Evolutionary conservation across 208 protist genomes (phyloP), one percentile per base, ranked within the genome.

Genomic region (Leishmania lainsoni): DNA sequence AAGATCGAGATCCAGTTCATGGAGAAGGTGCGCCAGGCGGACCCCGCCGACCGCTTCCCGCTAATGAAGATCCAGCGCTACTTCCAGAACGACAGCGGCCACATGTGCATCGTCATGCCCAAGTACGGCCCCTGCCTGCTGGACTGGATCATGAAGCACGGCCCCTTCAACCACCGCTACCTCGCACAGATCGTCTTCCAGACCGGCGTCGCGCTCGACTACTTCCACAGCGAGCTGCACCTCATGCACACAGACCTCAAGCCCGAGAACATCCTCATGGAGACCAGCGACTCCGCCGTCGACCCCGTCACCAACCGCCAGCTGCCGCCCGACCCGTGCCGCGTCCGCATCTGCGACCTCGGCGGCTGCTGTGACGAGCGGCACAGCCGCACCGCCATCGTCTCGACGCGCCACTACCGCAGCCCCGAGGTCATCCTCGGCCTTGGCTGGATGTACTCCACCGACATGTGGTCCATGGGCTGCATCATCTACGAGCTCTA

Each of bases 1-100:
- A 94, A 92, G 90, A 93, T 96, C 69, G 94, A 97, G 83, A 93
- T 97, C 78, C 85, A 94, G 84, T 95, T 95, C 80, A 93, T 97
- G 90, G 90, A 97, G 85, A 86, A 86, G 76, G 87, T 96, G 73
- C 87, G 87, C 65, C 80, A 91, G 76, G 76, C 85, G n/a, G 94
- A 97, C 83, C 75, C 85, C 54, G 65, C 63, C 61, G 93, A 97
- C 90, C 90, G 87, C 83, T 95, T 87, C 81, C 89, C 89, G 3
- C 82, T 94, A 32, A 93, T 95, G 86, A 93, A 94, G 86, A 94
- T 94, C 58, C 90, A 90, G 86, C 89, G 89, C 61, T 93, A 93
- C 89, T 97, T 97, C 77, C 87, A 90, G 81, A 94, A 95, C 80
- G 90, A 93, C 83, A 88, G 80, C 81, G 86, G 87, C 32, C 93